Percentiles rank a stretch among this genome's conserved stretches.
Evolutionary conservation across 331 rosid species (phyloP).

Genomic region (Telfairia occidentalis): DNA sequence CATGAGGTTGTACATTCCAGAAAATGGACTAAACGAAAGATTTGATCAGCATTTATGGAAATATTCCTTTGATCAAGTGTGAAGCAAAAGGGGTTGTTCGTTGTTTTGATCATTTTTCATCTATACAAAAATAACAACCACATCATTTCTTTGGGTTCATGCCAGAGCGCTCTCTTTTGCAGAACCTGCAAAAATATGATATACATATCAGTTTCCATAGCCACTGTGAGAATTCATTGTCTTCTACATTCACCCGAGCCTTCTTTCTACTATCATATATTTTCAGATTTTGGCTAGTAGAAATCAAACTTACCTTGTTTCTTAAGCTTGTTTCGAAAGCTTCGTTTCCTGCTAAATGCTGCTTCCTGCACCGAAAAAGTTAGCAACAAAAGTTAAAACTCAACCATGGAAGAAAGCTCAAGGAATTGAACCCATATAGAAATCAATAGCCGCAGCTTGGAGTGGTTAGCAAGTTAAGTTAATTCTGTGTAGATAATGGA

Average conservation of each 20-base stretch:
- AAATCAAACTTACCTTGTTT: conserved; percentile 38
- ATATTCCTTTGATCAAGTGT: neutral
- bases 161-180: conserved; percentile 7
- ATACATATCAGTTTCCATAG: neutral
- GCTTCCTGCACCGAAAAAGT: conserved; percentile 52
- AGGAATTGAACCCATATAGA: neutral
- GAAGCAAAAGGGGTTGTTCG: neutral
- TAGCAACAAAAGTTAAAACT: neutral
- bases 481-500: neutral
- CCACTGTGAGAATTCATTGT: neutral
- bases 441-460: neutral
- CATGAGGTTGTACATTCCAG: neutral
- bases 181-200: conserved; percentile 2
- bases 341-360: conserved; percentile 93
- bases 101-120: neutral
- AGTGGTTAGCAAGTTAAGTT: neutral
- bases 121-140: neutral
- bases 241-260: neutral
- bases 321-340: conserved; percentile 87
- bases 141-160: neutral
- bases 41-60: neutral
- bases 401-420: neutral
- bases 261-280: neutral
- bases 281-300: neutral
- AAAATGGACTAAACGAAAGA: neutral